Base-by-base conservation (phyloP, 164 flowering plant species). In the Houttuynia cordata region DNA sequence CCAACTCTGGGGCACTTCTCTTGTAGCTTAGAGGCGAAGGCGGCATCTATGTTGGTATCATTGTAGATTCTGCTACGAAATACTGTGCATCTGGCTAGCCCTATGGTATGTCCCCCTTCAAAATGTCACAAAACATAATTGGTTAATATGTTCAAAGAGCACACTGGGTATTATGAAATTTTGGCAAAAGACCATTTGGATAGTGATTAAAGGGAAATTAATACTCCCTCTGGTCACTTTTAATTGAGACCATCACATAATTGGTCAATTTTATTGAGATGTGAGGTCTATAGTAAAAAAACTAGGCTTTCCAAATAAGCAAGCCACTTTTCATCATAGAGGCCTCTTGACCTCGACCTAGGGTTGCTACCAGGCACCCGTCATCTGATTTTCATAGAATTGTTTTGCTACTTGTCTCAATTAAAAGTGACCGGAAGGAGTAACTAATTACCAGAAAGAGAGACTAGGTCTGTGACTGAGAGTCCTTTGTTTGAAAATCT, bases 401-500 rank as follows among this genome's bases (percentile, higher is more conserved):
- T n/a, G n/a, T n/a, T n/a, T n/a, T n/a, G n/a, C n/a, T n/a, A n/a
- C n/a, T n/a, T n/a, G n/a, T n/a, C n/a, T n/a, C n/a, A n/a, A n/a
- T n/a, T n/a, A n/a, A n/a, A n/a, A n/a, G n/a, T n/a, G n/a, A n/a
- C n/a, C n/a, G n/a, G n/a, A n/a, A n/a, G n/a, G n/a, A n/a, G n/a
- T n/a, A n/a, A n/a, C n/a, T n/a, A n/a, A n/a, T 30, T n/a, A 74
- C 76, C 85, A 55, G 82, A 82, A 24, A 80, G 68, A 10, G 84
- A 78, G 15, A 82, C 84, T 66, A 82, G 53, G 18, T 82, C 81
- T 51, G 71, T 71, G 1, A 47, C 66, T 22, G 41, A 68, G 20
- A 80, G 64, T 0, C 80, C 80, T 40, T 76, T 71, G 23, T 34
- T 20, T 4, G 40, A 42, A 57, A 78, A 82, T 17, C 17, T 21